Base-by-base conservation (phyloP, 805 yeast genomes). In the Starmerella floris region DNA sequence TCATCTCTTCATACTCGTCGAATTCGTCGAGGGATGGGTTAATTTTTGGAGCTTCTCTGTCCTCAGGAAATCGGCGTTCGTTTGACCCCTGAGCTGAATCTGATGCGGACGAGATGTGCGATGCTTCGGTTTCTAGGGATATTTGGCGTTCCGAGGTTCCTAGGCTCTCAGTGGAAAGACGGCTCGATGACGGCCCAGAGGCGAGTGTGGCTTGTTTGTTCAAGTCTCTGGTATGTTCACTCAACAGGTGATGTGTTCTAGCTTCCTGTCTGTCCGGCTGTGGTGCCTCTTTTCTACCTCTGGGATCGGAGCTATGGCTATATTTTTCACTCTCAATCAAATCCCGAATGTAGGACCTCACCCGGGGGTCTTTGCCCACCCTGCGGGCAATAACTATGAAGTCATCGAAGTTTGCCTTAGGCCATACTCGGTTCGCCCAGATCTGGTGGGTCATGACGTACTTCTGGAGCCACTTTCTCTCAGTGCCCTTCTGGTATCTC, bases 341-440 rank as follows among this genome's bases (percentile, higher is more conserved):
- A 20, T 40, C 43, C 3, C 41, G 35, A 20, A 55, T 39, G 41
- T 39, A 55, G 23, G 26, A 31, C n/a, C 43, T 38, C 25, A 55
- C 43, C 2, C 39, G 48, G 15, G 48, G 30, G 33, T 50, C 53
- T 11, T 26, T 60, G 13, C 81, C 77, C 33, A 74, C 66, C 15
- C 61, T 32, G 69, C 65, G 38, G 77, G 60, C 51, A 20, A 79
- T 60, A 21, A 67, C 64, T 1, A 79, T 61, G 53, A 85, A 77
- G 57, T 83, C 93, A 37, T 66, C 65, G 50, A 85, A 82, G 48
- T 73, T 77, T 15, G 91, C 83, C 62, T 79, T 81, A 4, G 95
- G 94, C 55, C 71, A 83, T 30, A 84, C 53, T 20, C 70, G 65
- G 57, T 81, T 88, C 1, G 79, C 84, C 87, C 88, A 81, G 27